Percentiles rank a stretch among this genome's conserved stretches.
Evolutionary conservation across 768 basidiomycete species (phyloP).

Genomic region (Tulasnella sp.): DNA sequence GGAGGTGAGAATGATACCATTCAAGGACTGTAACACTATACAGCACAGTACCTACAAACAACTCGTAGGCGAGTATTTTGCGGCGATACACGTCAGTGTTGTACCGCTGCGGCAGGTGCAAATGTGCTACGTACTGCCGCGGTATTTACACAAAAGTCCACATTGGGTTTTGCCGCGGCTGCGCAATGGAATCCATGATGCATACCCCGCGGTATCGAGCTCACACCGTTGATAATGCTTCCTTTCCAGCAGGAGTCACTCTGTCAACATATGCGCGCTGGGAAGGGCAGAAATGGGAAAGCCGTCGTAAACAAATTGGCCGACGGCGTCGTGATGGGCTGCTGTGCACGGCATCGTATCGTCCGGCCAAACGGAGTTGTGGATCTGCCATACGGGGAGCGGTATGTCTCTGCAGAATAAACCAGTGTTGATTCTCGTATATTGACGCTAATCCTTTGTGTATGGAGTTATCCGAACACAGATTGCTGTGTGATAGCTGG

Average conservation of each 20-base stretch:
- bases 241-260: background rate
- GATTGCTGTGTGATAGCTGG: background rate
- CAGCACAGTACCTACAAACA: too few species aligned
- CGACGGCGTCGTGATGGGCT: background rate
- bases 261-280: background rate
- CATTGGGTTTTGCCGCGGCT: too few species aligned
- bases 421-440: background rate
- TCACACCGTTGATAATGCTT: background rate
- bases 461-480: background rate
- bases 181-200: too few species aligned
- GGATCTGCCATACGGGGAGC: background rate
- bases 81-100: too few species aligned
- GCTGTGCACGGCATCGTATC: background rate
- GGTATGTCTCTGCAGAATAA: background rate
- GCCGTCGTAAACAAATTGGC: background rate
- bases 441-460: background rate
- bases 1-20: too few species aligned
- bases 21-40: too few species aligned
- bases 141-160: too few species aligned
- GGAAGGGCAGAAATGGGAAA: background rate
- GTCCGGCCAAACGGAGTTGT: background rate
- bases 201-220: too few species aligned
- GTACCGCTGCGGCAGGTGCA: too few species aligned
- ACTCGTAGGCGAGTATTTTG: too few species aligned
- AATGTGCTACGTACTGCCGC: too few species aligned